phyloP scores from a whole-genome alignment of 2,329 filamentous ascomycete genomes.

The Fusarium brachygibbosum region DNA sequence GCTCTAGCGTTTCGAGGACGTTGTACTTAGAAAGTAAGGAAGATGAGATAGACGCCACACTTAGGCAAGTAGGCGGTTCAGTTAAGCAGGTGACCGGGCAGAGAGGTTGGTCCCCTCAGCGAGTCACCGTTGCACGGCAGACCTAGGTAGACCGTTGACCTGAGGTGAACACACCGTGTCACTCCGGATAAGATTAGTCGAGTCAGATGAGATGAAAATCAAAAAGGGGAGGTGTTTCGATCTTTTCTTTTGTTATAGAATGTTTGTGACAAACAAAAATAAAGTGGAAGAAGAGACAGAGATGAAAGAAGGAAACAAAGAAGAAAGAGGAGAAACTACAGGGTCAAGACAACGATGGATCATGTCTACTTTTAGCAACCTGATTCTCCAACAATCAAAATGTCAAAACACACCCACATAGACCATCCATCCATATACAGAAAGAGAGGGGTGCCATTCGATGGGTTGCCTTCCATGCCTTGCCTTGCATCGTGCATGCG shows the following conservation, averaged over 20 bases:
- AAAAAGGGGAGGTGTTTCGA: neutral
- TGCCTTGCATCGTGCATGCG: neutral
- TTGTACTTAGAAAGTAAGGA: neutral
- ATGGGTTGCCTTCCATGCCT: neutral
- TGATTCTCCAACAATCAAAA: conserved; percentile 14
- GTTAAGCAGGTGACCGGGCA: conserved; percentile 34
- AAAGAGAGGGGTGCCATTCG: neutral
- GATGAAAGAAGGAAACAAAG: neutral
- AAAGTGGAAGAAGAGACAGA: neutral
- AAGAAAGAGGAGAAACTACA: neutral
- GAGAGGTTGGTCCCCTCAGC: conserved; percentile 33
- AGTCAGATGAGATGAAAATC: conserved; percentile 10
- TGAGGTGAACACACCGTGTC: conserved; percentile 31
- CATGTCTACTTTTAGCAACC: conserved; percentile 21
- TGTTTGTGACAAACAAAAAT: neutral
- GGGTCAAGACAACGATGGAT: conserved; percentile 2
- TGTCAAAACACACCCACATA: conserved; percentile 10
- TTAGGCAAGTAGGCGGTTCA: neutral
- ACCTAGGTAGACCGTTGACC: conserved; percentile 8
- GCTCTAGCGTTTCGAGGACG: neutral
- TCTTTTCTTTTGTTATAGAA: neutral
- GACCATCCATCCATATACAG: neutral
- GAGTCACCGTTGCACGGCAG: conserved; percentile 32
- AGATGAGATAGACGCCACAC: conserved; percentile 17
- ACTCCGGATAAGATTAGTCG: conserved; percentile 16